Evolutionary conservation across 2,329 filamentous ascomycete genomes (phyloP).

Genomic region (Aspergillus spinulosporus): DNA sequence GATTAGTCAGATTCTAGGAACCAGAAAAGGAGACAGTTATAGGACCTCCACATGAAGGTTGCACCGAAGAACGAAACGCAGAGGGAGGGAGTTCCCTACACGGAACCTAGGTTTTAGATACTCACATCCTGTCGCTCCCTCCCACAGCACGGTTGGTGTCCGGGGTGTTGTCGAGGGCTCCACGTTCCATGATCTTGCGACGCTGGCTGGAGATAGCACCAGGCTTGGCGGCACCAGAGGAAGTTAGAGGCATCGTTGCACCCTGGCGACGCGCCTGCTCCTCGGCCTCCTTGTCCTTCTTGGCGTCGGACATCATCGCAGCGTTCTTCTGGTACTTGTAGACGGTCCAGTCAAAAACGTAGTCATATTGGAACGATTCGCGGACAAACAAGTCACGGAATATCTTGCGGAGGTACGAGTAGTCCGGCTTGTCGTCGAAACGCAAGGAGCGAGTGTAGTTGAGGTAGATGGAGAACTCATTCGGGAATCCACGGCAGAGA

Average conservation of each 20-base stretch:
- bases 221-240: constrained; percentile 65
- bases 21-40: constrained; percentile 37
- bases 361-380: constrained; percentile 99
- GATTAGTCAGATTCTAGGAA: constrained; percentile 77
- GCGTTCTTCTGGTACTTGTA: constrained; percentile 99
- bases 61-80: constrained; percentile 72
- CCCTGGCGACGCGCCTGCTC: constrained; percentile 70
- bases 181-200: constrained; percentile 79
- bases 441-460: constrained; percentile 99
- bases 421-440: constrained; percentile 99
- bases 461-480: constrained; percentile 98
- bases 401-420: constrained; percentile 99
- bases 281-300: constrained; percentile 72
- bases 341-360: constrained; percentile 99
- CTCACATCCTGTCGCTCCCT: constrained; percentile 95
- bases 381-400: constrained; percentile 99
- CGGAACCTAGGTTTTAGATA: constrained; percentile 71
- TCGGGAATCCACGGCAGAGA: constrained; percentile 97
- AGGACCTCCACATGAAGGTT: constrained; percentile 69
- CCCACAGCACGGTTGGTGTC: constrained; percentile 74
- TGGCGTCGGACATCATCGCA: constrained; percentile 85
- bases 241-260: constrained; percentile 57
- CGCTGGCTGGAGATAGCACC: constrained; percentile 73
- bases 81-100: constrained; percentile 78
- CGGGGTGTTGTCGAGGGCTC: constrained; percentile 66